phyloP scores from a whole-genome alignment of 768 basidiomycete species.

The Paxillus rubicundulus region DNA sequence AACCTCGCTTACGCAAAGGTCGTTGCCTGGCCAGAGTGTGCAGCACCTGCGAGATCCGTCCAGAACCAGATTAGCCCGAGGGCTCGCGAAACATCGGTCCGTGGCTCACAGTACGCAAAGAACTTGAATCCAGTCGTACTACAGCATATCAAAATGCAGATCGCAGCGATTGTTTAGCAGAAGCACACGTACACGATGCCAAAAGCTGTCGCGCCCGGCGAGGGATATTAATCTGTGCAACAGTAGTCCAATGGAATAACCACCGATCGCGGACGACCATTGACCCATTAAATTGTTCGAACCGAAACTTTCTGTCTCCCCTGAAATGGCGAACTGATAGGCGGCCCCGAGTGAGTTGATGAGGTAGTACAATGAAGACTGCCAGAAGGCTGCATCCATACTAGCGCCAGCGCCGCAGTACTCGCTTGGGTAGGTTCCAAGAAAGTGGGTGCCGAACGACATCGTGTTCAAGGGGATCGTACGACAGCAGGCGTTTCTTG shows the following conservation, averaged over 20 bases:
- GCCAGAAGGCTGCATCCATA: constrained; percentile 64
- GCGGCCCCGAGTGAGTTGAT: neutral
- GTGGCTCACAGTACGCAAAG: constrained; percentile 65
- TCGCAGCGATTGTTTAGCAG: constrained; percentile 50
- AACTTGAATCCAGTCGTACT: constrained; percentile 63
- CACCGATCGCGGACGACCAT: constrained; percentile 61
- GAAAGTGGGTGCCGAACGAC: constrained; percentile 43
- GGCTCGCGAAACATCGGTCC: neutral
- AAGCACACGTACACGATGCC: constrained; percentile 63
- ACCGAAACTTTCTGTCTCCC: constrained; percentile 66
- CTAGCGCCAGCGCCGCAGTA: constrained; percentile 64
- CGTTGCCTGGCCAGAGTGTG: constrained; percentile 72
- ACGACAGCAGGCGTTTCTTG: constrained; percentile 56
- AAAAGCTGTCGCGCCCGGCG: constrained; percentile 62
- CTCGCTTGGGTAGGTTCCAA: constrained; percentile 44
- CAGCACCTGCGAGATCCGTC: constrained; percentile 58
- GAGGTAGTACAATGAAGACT: constrained; percentile 13
- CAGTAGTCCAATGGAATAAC: constrained; percentile 47
- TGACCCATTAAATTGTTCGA: constrained; percentile 75
- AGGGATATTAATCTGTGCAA: constrained; percentile 53
- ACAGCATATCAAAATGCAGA: constrained; percentile 60
- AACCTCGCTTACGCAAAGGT: constrained; percentile 59
- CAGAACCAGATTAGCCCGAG: neutral
- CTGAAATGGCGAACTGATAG: constrained; percentile 60
- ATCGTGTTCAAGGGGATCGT: constrained; percentile 46